A percentile compares a stretch with the other conserved stretches of the same genome.
Evolutionary conservation across 305 asterid species (phyloP).

Genomic region (Fraxinus xanthoxyloides): DNA sequence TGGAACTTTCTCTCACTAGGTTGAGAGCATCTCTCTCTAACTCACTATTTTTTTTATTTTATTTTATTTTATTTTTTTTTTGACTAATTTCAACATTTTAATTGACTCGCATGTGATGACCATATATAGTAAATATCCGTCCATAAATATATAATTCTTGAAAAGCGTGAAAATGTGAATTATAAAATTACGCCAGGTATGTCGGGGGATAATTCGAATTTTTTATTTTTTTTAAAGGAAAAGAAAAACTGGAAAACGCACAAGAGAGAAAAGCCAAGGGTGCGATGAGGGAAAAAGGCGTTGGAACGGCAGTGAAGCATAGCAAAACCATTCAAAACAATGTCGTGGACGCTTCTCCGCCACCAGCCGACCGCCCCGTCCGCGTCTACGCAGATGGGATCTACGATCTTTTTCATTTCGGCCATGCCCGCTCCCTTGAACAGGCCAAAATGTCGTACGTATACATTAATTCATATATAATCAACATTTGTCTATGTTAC

Average conservation of each 20-base stretch:
- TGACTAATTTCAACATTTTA: too few species aligned
- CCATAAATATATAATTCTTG: background rate
- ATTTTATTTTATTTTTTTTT: too few species aligned
- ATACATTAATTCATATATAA: background rate
- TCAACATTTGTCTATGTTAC: background rate
- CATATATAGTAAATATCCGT: background rate
- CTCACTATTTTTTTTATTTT: too few species aligned
- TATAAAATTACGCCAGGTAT: background rate
- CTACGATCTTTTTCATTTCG: conserved; percentile 94
- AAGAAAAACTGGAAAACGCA: background rate
- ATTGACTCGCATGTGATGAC: background rate
- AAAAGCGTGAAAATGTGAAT: background rate
- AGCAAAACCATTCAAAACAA: conserved; percentile 24
- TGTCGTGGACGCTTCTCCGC: conserved; percentile 21
- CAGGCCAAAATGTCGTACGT: conserved; percentile 79
- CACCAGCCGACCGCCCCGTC: conserved; percentile 58
- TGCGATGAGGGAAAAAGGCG: background rate
- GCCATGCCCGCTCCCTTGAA: conserved; percentile 93
- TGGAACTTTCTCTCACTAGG: too few species aligned
- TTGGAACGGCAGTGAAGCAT: conserved; percentile 39
- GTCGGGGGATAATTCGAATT: background rate
- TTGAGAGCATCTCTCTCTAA: too few species aligned
- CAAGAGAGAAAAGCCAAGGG: background rate
- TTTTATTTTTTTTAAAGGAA: background rate
- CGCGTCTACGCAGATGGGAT: conserved; percentile 95